phyloP scores from a whole-genome alignment of 495 filamentous ascomycete genomes.

The Pseudomonodictys pantanalensis region DNA sequence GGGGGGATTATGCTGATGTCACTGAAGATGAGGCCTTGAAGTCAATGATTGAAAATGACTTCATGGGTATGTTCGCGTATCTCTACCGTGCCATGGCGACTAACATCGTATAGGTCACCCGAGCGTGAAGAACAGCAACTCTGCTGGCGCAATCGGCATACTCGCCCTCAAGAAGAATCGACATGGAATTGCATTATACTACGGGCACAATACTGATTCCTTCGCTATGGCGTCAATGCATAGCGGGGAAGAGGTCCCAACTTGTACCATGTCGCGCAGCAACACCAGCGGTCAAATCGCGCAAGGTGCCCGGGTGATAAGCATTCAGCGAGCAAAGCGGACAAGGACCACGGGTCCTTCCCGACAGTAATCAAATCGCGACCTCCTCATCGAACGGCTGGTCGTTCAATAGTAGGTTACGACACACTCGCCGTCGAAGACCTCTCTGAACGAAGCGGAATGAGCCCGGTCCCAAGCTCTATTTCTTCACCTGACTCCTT shows the following conservation, averaged over 20 bases:
- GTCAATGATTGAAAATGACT: slow-evolving; percentile 71
- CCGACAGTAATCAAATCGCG: not conserved
- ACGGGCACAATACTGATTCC: slow-evolving; percentile 89
- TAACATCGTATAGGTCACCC: slow-evolving; percentile 57
- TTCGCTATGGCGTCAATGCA: slow-evolving; percentile 89
- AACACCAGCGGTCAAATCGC: slow-evolving; percentile 39
- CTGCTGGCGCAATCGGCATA: slow-evolving; percentile 75
- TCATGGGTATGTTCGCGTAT: slow-evolving; percentile 57
- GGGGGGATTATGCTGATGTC: slow-evolving; percentile 59
- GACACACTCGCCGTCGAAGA: too few relatives aligned
- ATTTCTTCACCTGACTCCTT: too few relatives aligned
- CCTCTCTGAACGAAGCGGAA: too few relatives aligned
- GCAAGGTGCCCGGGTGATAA: slow-evolving; percentile 40
- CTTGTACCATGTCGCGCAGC: slow-evolving; percentile 78
- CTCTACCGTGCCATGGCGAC: not conserved
- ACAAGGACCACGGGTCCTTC: slow-evolving; percentile 3
- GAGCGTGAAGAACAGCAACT: slow-evolving; percentile 67
- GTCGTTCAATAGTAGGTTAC: too few relatives aligned
- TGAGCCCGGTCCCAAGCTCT: too few relatives aligned
- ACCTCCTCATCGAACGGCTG: too few relatives aligned
- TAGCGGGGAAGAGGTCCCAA: slow-evolving; percentile 64
- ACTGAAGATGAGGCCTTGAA: slow-evolving; percentile 71
- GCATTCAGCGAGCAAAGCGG: slow-evolving; percentile 26
- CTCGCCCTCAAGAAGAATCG: slow-evolving; percentile 76
- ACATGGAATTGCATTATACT: slow-evolving; percentile 72